Evolutionary conservation across 768 basidiomycete genomes (phyloP).

Genomic region (Tylopilus balloui): DNA sequence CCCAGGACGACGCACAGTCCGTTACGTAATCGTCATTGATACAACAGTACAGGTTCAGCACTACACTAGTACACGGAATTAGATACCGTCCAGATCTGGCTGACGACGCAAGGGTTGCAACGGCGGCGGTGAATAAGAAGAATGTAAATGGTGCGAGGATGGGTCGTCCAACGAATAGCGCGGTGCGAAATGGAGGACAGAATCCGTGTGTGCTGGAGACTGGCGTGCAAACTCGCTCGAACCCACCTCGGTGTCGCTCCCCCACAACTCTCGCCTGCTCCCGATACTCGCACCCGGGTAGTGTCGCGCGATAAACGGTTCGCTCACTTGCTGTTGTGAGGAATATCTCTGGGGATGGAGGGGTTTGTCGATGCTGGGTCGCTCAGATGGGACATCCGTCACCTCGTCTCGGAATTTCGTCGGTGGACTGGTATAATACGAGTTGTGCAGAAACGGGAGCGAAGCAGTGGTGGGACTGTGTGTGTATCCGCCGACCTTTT

Average conservation of each 20-base stretch:
- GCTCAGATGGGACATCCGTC: conserved; percentile 11
- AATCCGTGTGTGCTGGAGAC: conserved; percentile 2
- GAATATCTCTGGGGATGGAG: conserved; percentile 24
- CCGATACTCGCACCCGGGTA: conserved; percentile 13
- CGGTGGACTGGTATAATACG: conserved; percentile 10
- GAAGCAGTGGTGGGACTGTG: background rate
- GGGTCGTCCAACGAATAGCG: conserved; percentile 14
- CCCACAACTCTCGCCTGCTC: conserved; percentile 23
- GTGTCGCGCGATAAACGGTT: conserved; percentile 3
- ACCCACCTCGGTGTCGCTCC: conserved; percentile 13
- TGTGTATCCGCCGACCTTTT: conserved; percentile 11
- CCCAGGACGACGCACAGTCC: background rate
- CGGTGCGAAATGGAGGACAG: conserved; percentile 10
- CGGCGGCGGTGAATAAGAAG: conserved; percentile 11
- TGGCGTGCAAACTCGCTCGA: conserved; percentile 9
- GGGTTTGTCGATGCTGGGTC: conserved; percentile 18
- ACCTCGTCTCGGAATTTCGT: conserved; percentile 15
- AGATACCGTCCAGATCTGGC: conserved; percentile 4
- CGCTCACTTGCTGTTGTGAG: conserved; percentile 2
- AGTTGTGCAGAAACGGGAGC: conserved; percentile 10
- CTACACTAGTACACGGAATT: background rate
- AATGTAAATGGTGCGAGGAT: background rate
- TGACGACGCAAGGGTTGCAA: conserved; percentile 27
- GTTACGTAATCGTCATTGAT: conserved; percentile 9
- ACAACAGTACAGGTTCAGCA: conserved; percentile 2